Percentiles rank a stretch among this genome's conserved stretches.
phyloP scores from a whole-genome alignment of 2,329 filamentous ascomycete species.

The Colletotrichum coccodes region DNA sequence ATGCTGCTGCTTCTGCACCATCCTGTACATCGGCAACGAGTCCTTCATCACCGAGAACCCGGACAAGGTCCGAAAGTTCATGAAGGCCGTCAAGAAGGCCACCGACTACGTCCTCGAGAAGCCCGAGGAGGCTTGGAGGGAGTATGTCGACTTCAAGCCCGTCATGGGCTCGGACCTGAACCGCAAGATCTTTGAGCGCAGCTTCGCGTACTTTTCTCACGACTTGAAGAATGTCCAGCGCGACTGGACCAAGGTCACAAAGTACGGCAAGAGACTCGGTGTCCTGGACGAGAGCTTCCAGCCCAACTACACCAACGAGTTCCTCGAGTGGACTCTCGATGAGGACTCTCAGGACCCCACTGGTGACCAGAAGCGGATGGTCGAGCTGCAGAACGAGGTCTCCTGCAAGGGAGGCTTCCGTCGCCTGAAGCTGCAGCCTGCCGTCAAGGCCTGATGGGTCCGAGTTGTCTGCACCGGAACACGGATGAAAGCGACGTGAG shows the following conservation, averaged over 20 bases:
- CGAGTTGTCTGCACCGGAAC: no score
- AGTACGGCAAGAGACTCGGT: conserved; percentile 78
- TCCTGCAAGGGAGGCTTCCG: conserved; percentile 73
- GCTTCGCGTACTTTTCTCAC: conserved; percentile 79
- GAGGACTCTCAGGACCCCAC: conserved; percentile 73
- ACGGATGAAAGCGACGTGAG: no score
- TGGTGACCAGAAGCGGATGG: conserved; percentile 82
- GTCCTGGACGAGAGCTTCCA: conserved; percentile 71
- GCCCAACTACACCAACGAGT: conserved; percentile 81
- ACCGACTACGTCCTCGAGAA: conserved; percentile 76
- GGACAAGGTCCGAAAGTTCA: conserved; percentile 73
- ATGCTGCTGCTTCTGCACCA: conserved; percentile 86
- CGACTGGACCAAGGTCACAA: conserved; percentile 83
- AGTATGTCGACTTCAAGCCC: conserved; percentile 79
- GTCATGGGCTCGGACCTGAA: conserved; percentile 75
- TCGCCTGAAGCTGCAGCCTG: conserved; percentile 47
- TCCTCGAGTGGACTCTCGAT: conserved; percentile 73
- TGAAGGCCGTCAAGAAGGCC: conserved; percentile 78
- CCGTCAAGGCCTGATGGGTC: conserved; percentile 6
- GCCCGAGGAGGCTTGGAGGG: conserved; percentile 71
- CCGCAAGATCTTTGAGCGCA: conserved; percentile 83
- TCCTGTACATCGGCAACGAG: conserved; percentile 85
- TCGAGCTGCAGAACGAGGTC: conserved; percentile 73
- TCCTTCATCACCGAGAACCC: conserved; percentile 73
- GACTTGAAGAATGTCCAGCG: conserved; percentile 79